Base-by-base conservation (phyloP, 257 asterid species). In the Voacanga thouarsii region DNA sequence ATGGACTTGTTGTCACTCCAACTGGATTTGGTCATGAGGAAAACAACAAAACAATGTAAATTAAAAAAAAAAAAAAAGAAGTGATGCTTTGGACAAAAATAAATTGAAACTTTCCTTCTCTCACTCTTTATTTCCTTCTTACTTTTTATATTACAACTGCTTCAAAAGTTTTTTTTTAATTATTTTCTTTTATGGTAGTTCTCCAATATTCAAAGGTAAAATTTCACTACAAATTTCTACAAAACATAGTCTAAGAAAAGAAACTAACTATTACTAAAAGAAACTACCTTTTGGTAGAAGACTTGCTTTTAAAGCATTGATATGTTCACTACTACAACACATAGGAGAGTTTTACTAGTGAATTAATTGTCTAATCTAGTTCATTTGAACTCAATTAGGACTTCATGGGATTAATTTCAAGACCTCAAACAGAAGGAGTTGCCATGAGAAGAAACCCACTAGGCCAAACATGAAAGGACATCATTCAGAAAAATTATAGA, bases 401-500 rank as follows among this genome's bases (percentile, higher is more conserved):
- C 21, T 67, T 67, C 30, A 67, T n/a, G 23, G 8, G 43, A 63
- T 28, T 26, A 24, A 60, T 7, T 55, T 16, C 37, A 7, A 66
- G 37, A 66, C 23, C 49, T 37, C 12, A 66, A 66, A 33, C 49
- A 18, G 23, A 67, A 67, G 72, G 53, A 41, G 53, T 41, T 16
- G 28, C 28, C 51, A 39, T 67, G 53, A n/a, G n/a, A n/a, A n/a
- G n/a, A n/a, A n/a, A n/a, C n/a, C n/a, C n/a, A n/a, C n/a, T n/a
- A n/a, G n/a, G 50, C 14, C 6, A 28, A 66, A 66, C 26, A 66
- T 61, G 37, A 74, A 26, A 56, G 67, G 57, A 51, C 5, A 51
- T 51, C 5, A 51, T 51, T 51, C 15, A 23, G 41, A 0, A 7
- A 68, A 45, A 73, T 66, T 68, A 63, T 70, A 72, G 80, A 95